These are phyloP conservation scores for Quercus bicolor DNA, from an alignment of 306 rosid genomes.

Conservation along the genomic window DNA sequence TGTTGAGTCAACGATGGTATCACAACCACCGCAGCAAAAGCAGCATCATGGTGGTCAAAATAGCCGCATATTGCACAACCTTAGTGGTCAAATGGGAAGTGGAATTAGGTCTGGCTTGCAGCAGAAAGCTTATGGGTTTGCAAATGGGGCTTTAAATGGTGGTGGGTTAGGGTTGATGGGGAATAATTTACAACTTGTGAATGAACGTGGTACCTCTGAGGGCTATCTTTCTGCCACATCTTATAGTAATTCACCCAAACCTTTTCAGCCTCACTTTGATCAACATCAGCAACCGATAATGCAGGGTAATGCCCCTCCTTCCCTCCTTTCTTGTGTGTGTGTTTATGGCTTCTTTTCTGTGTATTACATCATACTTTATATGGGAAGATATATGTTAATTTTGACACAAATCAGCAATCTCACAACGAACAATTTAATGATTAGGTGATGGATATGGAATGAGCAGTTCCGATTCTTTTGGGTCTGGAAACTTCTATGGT, in stretches of 20 bases:
- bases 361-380: not conserved
- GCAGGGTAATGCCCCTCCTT: constrained; percentile 57
- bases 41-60: constrained; percentile 73
- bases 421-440: constrained; percentile 23
- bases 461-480: constrained; percentile 63
- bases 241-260: constrained; percentile 63
- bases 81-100: constrained; percentile 68
- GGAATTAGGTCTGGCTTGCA: constrained; percentile 76
- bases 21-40: constrained; percentile 73
- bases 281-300: constrained; percentile 52
- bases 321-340: not conserved
- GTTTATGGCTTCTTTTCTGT: not conserved
- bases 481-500: constrained; percentile 64
- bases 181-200: constrained; percentile 50
- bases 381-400: not conserved
- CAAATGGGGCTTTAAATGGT: constrained; percentile 71
- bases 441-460: constrained; percentile 83
- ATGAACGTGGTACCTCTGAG: constrained; percentile 66
- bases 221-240: constrained; percentile 46
- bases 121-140: constrained; percentile 68
- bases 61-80: constrained; percentile 62
- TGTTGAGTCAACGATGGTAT: constrained; percentile 56
- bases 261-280: constrained; percentile 63
- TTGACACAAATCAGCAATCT: constrained; percentile 23
- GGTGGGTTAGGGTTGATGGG: constrained; percentile 69